Evolutionary conservation across 106 monocot species (phyloP).

Genomic region (Phalaenopsis aphrodite): DNA sequence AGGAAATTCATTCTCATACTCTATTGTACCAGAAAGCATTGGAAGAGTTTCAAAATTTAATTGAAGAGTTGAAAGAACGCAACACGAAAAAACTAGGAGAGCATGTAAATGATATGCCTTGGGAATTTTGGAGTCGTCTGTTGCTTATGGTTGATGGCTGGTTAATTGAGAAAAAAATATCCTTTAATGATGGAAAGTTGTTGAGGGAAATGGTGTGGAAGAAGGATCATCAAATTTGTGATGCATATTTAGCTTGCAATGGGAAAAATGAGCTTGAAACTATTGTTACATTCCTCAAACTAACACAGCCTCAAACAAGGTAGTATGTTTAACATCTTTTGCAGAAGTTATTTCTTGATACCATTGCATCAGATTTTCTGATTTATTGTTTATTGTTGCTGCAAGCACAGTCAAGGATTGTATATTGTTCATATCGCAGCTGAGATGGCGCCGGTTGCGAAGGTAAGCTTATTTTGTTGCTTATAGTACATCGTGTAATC

Average conservation of each 20-base stretch:
- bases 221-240: constrained; percentile 51
- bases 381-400: neutral
- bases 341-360: neutral
- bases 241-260: constrained; percentile 61
- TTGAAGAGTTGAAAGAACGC: constrained; percentile 48
- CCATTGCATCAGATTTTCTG: neutral
- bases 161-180: constrained; percentile 92
- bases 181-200: constrained; percentile 42
- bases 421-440: constrained; percentile 87
- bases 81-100: constrained; percentile 26
- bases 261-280: constrained; percentile 46
- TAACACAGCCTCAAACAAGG: constrained; percentile 42
- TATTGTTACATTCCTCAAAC: constrained; percentile 54
- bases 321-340: constrained; percentile 14
- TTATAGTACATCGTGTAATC: neutral
- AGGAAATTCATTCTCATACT: constrained; percentile 55
- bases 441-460: constrained; percentile 97
- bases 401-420: constrained; percentile 46
- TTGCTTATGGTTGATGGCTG: constrained; percentile 67
- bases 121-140: constrained; percentile 75
- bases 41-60: constrained; percentile 55
- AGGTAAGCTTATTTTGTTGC: constrained; percentile 37
- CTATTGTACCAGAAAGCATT: constrained; percentile 65
- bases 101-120: constrained; percentile 46
- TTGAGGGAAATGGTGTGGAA: constrained; percentile 81